Base-by-base conservation (phyloP, 306 rosid species). In the Calophaca sinica region DNA sequence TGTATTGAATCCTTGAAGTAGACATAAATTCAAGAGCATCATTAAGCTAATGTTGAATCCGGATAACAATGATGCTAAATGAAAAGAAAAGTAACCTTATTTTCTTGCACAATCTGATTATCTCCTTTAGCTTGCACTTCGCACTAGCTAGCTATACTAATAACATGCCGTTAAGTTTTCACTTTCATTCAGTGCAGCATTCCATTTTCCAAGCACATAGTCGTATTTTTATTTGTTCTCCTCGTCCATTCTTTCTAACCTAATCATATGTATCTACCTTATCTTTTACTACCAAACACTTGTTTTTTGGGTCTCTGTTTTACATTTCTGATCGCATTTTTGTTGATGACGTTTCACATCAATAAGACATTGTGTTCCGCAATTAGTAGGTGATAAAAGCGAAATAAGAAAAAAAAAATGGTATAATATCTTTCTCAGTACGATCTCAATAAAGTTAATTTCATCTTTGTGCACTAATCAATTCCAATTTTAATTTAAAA, bases 81-180 rank as follows among this genome's bases (percentile, higher is more conserved):
- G 81, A 79, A 79, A 68, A 48, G 70, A 62, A 70, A 70, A 65
- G 81, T 74, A 82, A 82, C 67, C 79, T 64, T 81, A 67, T 32
- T 73, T 81, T 75, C 81, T 60, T 53, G 64, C 66, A 81, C 26
- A 65, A 55, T 78, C 52, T 79, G 53, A 83, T 74, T 70, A 74
- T 77, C 73, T 55, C 15, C 32, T 62, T 57, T 74, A 51, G 14
- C 28, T 20, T 15, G 41, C 59, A 76, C 52, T 66, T 51, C 35
- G 75, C 76, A 75, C 82, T 74, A 58, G 9, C 69, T 63, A 76
- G 60, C 20, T 45, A 63, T 35, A 55, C 70, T 65, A 26, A 55
- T 58, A 50, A 28, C 13, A 70, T 58, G 88, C 74, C 81, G 88
- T 85, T 85, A 82, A 81, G 81, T 71, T 85, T 85, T 85, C 86